Evolutionary conservation across 169 alveolate genomes (phyloP), one percentile per base, ranked within the genome.

Genomic region (Amoebophrya sp.): DNA sequence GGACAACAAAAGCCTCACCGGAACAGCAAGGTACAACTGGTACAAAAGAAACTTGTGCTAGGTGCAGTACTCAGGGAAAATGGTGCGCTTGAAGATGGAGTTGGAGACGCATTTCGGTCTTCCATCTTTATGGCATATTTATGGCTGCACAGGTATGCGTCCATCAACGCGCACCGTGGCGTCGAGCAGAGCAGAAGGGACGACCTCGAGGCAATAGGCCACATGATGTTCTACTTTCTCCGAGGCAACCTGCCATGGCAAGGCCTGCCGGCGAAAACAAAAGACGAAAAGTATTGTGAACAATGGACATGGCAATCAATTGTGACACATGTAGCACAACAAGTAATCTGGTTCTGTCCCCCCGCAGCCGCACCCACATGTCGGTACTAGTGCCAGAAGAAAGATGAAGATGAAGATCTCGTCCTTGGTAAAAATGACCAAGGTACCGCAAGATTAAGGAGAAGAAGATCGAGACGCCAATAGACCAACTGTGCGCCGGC

Each of bases 241-340:
- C 95, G 97, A 88, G 99, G 99, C 7, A 94, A 96, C 58, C 96
- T 98, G 48, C 99, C 99, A 18, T 98, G 99, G 99, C 99, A 98
- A 92, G 99, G 99, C 40, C 96, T 97, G 78, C 97, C 97, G 94
- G 99, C 99, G 89, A 97, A 96, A 38, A 96, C 98, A 69, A 97
- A 98, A 92, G 97, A 97, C 94, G 99, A 98, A 93, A 98, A 97
- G 95, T 97, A 98, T 92, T 97, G n/a, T n/a, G n/a, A n/a, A n/a
- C n/a, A n/a, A n/a, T n/a, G n/a, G n/a, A n/a, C n/a, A n/a, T n/a
- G n/a, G n/a, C n/a, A n/a, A n/a, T n/a, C n/a, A n/a, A n/a, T n/a
- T n/a, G n/a, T n/a, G n/a, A n/a, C n/a, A n/a, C n/a, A n/a, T n/a
- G n/a, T n/a, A n/a, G n/a, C n/a, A n/a, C n/a, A n/a, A n/a, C n/a